Percentiles rank a stretch among this genome's conserved stretches.
Evolutionary conservation across 2,329 filamentous ascomycete genomes (phyloP).

Genomic region (Fusarium concolor): DNA sequence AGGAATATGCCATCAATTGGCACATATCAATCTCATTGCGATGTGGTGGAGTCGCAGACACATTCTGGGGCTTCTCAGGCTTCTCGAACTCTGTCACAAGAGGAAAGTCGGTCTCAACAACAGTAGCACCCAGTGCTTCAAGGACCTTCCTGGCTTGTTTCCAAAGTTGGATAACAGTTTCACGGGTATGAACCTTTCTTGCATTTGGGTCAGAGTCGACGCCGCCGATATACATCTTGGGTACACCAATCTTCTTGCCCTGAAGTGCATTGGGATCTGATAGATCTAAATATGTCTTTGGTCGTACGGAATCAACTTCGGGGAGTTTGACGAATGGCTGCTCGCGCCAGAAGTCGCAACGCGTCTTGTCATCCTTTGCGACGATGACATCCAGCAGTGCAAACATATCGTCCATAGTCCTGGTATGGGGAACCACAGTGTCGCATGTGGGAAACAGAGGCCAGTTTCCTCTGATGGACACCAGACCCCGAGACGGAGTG

Average conservation of each 20-base stretch:
- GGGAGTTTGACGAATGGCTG: slow-evolving; percentile 19
- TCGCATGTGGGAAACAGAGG: slow-evolving; percentile 22
- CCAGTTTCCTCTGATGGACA: slow-evolving; percentile 32
- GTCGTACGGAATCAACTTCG: not conserved
- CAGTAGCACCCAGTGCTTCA: not conserved
- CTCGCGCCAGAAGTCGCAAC: slow-evolving; percentile 27
- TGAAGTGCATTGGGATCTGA: slow-evolving; percentile 2
- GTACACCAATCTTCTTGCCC: slow-evolving; percentile 19
- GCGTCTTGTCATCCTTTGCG: not conserved
- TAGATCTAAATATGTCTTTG: slow-evolving; percentile 3
- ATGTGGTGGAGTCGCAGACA: not conserved
- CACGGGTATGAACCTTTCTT: not conserved
- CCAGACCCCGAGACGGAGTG: slow-evolving; percentile 22
- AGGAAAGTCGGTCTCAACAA: not conserved
- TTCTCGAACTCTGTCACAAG: slow-evolving; percentile 1
- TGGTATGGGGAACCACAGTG: slow-evolving; percentile 21
- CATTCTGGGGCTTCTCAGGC: not conserved
- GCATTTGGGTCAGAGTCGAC: not conserved
- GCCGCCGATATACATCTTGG: slow-evolving; percentile 23
- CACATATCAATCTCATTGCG: slow-evolving; percentile 11
- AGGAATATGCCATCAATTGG: slow-evolving; percentile 8
- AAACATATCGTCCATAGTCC: slow-evolving; percentile 24
- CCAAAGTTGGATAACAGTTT: slow-evolving; percentile 2
- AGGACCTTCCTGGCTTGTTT: not conserved
- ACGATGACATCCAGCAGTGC: slow-evolving; percentile 20